These are phyloP conservation scores for Juglanconis sp. DNA, from an alignment of 2,329 filamentous ascomycete genomes.

Conservation along the genomic window DNA sequence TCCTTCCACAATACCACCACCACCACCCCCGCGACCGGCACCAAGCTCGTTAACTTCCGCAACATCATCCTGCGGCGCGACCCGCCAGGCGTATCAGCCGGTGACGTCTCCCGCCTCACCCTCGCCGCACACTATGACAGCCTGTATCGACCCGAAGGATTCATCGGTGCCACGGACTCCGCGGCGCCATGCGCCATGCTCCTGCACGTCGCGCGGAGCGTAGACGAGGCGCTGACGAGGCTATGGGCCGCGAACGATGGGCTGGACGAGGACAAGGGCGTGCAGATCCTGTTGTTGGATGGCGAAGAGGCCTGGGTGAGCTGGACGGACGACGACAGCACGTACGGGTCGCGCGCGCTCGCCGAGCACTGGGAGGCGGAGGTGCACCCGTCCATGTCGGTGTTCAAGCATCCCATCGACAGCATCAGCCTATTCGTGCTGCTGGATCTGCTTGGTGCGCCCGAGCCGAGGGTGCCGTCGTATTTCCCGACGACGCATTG, in stretches of 20 bases:
- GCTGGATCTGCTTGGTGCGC: conserved; percentile 79
- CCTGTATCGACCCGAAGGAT: conserved; percentile 68
- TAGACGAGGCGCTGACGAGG: conserved; percentile 68
- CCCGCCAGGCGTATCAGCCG: conserved; percentile 69
- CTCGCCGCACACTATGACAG: conserved; percentile 84
- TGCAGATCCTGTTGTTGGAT: conserved; percentile 78
- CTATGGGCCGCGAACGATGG: conserved; percentile 70
- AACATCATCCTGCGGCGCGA: conserved; percentile 77
- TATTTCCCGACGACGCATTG: conserved; percentile 91
- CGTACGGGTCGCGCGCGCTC: conserved; percentile 74
- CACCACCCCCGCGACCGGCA: conserved; percentile 62
- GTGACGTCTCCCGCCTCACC: conserved; percentile 70
- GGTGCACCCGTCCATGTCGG: conserved; percentile 63
- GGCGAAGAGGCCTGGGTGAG: conserved; percentile 75
- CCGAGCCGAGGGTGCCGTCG: conserved; percentile 69
- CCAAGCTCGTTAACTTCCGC: conserved; percentile 65
- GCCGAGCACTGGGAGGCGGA: conserved; percentile 69
- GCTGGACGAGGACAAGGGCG: conserved; percentile 66
- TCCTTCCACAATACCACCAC: conserved; percentile 73
- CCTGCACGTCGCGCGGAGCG: conserved; percentile 68
- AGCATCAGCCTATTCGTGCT: conserved; percentile 81
- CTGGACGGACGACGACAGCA: conserved; percentile 71
- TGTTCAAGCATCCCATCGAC: conserved; percentile 64
- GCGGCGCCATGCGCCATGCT: conserved; percentile 83
- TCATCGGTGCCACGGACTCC: conserved; percentile 81